phyloP scores from a whole-genome alignment of 164 flowering plant genomes.

The Paratinospora sagittata region DNA sequence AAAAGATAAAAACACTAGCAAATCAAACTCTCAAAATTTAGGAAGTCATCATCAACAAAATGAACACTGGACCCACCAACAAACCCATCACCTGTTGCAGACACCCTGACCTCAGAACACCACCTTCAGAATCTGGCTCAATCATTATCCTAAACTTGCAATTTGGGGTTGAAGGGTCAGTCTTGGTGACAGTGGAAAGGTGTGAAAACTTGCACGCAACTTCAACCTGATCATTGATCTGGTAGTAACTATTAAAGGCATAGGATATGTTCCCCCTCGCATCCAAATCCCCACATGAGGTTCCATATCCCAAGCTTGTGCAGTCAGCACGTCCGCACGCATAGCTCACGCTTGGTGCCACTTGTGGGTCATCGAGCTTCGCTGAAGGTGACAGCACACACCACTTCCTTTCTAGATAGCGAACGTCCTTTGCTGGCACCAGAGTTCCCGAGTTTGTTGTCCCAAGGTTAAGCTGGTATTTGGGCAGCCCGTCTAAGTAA shows the following conservation, averaged over 20 bases:
- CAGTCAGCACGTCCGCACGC: slow-evolving; percentile 76
- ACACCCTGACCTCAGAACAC: slow-evolving; percentile 15
- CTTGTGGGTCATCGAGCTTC: slow-evolving; percentile 42
- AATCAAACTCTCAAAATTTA: slow-evolving; percentile 14
- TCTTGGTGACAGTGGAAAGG: slow-evolving; percentile 40
- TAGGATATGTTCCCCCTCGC: slow-evolving; percentile 69
- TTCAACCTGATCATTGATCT: slow-evolving; percentile 57
- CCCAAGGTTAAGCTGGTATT: slow-evolving; percentile 67
- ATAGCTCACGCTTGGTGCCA: slow-evolving; percentile 64
- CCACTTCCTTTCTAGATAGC: slow-evolving; percentile 53
- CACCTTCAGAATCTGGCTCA: slow-evolving; percentile 34
- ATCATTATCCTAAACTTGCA: slow-evolving; percentile 70
- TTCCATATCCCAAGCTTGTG: slow-evolving; percentile 72
- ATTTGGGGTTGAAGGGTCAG: slow-evolving; percentile 46
- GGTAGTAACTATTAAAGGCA: slow-evolving; percentile 82
- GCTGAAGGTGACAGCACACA: slow-evolving; percentile 62
- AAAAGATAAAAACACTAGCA: not conserved
- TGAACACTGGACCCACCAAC: slow-evolving; percentile 12
- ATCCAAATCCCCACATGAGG: slow-evolving; percentile 57
- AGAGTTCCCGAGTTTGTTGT: slow-evolving; percentile 46
- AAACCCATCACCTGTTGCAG: slow-evolving; percentile 11
- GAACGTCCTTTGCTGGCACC: slow-evolving; percentile 36
- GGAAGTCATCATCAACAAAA: slow-evolving; percentile 19
- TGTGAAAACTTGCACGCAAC: slow-evolving; percentile 59
- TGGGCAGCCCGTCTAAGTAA: slow-evolving; percentile 60